Evolutionary conservation across 148 eudicot genomes (phyloP), one percentile per base, ranked within the genome.

Genomic region (Rhododendron simsii): DNA sequence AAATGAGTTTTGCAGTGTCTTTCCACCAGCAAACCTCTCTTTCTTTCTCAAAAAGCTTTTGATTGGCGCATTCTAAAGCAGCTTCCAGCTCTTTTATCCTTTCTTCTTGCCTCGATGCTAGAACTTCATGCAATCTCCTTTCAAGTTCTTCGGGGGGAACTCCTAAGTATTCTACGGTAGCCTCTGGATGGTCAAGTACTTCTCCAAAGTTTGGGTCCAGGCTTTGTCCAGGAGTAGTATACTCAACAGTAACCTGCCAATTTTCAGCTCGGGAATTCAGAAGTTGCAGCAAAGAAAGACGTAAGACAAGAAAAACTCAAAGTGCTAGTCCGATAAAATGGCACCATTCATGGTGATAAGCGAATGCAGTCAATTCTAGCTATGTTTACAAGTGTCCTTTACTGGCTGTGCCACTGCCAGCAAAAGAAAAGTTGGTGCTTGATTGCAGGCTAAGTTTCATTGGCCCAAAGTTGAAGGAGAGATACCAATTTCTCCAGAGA

Each of bases 1-100:
- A 89, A 74, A 92, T 87, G 83, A 93, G 84, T 51, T 81, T 84
- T 12, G 94, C 95, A 75, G 94, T 90, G 86, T 92, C 92, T 88
- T 89, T 93, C 98, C 94, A 95, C 94, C 94, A 92, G 67, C 87
- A 76, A 48, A 89, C 88, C 87, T 93, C 95, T 55, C 84, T 90
- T 84, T 93, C 95, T 82, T 84, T 92, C 76, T 95, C 98, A 13
- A 84, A 35, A 83, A 95, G 92, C 86, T 83, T 89, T 77, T 44
- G 88, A 50, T 86, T 87, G 73, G 92, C 89, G 74, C 83, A 33
- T 74, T 91, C 90, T 74, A 95, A 87, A 86, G 88, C 92, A 81
- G 85, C 84, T 93, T 95, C 98, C 4, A 95, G 93, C 83, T 92
- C 96, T 90, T 79, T 84, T 65, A 95, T 95, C 75, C 91, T 87